These are phyloP conservation scores for Suillus lakei DNA, from an alignment of 768 basidiomycete species.

Conservation along the genomic window DNA sequence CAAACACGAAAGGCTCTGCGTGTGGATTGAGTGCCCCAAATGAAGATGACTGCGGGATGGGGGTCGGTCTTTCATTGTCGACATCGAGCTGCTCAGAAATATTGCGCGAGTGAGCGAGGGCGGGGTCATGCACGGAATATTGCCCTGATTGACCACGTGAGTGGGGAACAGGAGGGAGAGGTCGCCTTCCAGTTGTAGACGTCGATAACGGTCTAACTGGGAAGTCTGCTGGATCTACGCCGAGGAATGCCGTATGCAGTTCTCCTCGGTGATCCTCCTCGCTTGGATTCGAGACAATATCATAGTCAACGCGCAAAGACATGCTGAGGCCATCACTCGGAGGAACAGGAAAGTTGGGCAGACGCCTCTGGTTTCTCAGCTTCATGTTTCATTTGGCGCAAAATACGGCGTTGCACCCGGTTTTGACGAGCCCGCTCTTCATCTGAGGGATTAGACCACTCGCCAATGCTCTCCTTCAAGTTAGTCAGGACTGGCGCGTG, in stretches of 20 bases:
- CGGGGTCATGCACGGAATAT: slow-evolving; percentile 64
- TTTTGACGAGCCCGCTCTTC: slow-evolving; percentile 80
- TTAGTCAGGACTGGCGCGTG: slow-evolving; percentile 13
- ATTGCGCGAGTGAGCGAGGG: slow-evolving; percentile 64
- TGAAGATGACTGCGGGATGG: slow-evolving; percentile 22
- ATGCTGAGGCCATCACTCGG: slow-evolving; percentile 56
- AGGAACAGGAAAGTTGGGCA: slow-evolving; percentile 83
- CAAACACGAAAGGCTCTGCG: slow-evolving; percentile 87
- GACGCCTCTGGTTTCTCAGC: slow-evolving; percentile 68
- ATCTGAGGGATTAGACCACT: slow-evolving; percentile 91
- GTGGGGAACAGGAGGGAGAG: slow-evolving; percentile 65
- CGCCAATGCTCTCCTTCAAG: slow-evolving; percentile 72
- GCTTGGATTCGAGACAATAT: slow-evolving; percentile 86
- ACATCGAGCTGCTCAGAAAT: slow-evolving; percentile 47
- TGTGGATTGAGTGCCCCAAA: slow-evolving; percentile 65
- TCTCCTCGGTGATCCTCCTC: slow-evolving; percentile 60
- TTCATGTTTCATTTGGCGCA: slow-evolving; percentile 50
- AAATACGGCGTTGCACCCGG: slow-evolving; percentile 65
- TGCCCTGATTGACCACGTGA: slow-evolving; percentile 68
- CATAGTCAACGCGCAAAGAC: slow-evolving; percentile 54
- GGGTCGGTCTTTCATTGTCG: slow-evolving; percentile 21
- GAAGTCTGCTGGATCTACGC: slow-evolving; percentile 47
- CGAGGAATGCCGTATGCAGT: slow-evolving; percentile 48
- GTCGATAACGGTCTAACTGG: slow-evolving; percentile 52
- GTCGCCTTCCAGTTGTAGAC: slow-evolving; percentile 48